phyloP scores from a whole-genome alignment of 176 grass and related monocot genomes.

The Otatea glauca region DNA sequence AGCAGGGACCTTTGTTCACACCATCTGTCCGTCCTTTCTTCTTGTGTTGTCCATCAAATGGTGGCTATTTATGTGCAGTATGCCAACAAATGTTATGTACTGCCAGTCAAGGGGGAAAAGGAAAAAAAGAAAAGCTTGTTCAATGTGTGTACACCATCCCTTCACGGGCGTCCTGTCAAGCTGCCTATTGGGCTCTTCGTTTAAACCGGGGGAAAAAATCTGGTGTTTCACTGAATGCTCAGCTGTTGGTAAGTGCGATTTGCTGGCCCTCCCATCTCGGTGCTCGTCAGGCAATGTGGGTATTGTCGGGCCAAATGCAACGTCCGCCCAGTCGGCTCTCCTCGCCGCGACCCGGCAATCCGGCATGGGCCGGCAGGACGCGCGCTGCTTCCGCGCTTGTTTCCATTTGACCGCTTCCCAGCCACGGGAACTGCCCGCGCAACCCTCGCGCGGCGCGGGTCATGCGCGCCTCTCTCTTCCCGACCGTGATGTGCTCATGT shows the following conservation, averaged over 20 bases:
- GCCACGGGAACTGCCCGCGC: background rate
- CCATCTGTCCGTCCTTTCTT: conserved; percentile 17
- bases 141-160: conserved; percentile 9
- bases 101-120: conserved; percentile 6
- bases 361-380: background rate
- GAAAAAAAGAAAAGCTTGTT: conserved; percentile 10
- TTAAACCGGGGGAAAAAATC: background rate
- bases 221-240: no score
- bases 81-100: conserved; percentile 46
- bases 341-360: background rate
- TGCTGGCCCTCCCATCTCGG: no score
- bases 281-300: no score
- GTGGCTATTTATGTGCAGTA: conserved; percentile 58
- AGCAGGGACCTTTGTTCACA: conserved; percentile 45
- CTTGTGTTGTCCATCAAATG: conserved; percentile 51
- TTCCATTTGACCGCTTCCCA: background rate
- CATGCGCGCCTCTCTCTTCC: background rate
- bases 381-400: conserved; percentile 27
- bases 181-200: background rate
- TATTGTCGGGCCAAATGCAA: no score
- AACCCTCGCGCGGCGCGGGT: background rate
- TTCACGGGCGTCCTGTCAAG: background rate
- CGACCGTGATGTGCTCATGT: background rate
- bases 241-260: no score
- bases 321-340: background rate